These are phyloP conservation scores for Goffeauzyma gilvescens DNA, from an alignment of 768 basidiomycete genomes.

Conservation along the genomic window DNA sequence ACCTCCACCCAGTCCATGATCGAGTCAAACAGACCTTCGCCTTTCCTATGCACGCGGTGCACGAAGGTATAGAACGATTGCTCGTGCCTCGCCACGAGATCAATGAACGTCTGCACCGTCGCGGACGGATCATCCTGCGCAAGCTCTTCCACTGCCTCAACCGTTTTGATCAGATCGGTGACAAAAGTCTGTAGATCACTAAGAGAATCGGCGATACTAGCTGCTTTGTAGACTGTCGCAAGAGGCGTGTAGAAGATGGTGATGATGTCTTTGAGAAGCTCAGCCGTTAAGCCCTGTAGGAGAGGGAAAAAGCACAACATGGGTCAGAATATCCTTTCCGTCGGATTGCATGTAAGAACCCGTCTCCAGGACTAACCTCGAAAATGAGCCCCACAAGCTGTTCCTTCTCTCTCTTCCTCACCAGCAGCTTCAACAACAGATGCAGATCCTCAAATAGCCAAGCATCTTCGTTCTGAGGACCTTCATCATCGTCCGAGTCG, in stretches of 20 bases:
- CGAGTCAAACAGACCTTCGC: constrained; percentile 75
- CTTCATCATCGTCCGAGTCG: constrained; percentile 81
- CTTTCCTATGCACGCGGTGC: constrained; percentile 95
- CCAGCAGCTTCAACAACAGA: constrained; percentile 58
- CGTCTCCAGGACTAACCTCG: constrained; percentile 43
- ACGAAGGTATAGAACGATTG: constrained; percentile 92
- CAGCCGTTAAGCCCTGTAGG: constrained; percentile 70
- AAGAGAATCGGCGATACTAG: constrained; percentile 85
- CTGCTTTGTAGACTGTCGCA: constrained; percentile 91
- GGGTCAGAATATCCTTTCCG: background rate
- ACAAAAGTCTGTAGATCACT: constrained; percentile 82
- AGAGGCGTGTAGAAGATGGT: constrained; percentile 95
- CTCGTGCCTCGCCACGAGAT: constrained; percentile 82
- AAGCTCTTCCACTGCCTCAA: constrained; percentile 74
- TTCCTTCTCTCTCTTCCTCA: constrained; percentile 66
- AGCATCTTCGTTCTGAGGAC: constrained; percentile 80
- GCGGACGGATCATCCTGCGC: constrained; percentile 61
- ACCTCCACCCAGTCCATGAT: constrained; percentile 95
- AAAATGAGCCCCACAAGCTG: constrained; percentile 83
- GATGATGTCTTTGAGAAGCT: constrained; percentile 90
- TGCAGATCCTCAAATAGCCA: constrained; percentile 89
- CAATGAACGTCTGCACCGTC: constrained; percentile 83
- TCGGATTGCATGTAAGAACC: background rate
- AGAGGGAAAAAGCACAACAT: too few relatives aligned
- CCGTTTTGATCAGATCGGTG: constrained; percentile 83